These are phyloP conservation scores for Fusarium albosuccineum DNA, from an alignment of 2,329 filamentous ascomycete genomes.

Conservation along the genomic window DNA sequence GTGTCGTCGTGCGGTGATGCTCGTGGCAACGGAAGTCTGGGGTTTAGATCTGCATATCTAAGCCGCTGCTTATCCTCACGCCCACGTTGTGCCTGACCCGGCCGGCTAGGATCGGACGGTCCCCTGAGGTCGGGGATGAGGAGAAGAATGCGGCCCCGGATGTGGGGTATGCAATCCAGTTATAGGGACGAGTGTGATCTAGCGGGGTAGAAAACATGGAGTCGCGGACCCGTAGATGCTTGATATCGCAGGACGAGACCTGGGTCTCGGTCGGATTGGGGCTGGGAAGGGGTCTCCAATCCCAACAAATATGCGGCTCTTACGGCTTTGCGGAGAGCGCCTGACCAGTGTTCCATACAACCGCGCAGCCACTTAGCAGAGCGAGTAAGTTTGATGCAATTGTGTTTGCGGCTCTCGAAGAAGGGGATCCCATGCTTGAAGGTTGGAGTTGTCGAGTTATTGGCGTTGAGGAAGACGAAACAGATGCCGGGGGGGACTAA, in stretches of 20 bases:
- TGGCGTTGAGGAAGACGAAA: constrained; percentile 3
- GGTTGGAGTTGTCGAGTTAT: not conserved
- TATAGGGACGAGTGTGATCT: constrained; percentile 28
- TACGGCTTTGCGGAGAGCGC: constrained; percentile 24
- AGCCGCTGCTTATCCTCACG: constrained; percentile 26
- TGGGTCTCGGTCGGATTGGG: constrained; percentile 11
- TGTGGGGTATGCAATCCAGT: constrained; percentile 36
- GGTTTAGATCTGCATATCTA: constrained; percentile 35
- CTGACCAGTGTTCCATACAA: constrained; percentile 28
- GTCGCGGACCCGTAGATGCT: constrained; percentile 36
- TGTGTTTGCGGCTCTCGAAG: constrained; percentile 15
- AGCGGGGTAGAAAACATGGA: constrained; percentile 37
- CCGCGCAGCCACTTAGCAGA: constrained; percentile 12
- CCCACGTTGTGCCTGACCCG: constrained; percentile 29
- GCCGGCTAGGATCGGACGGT: constrained; percentile 2
- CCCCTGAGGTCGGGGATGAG: constrained; percentile 34
- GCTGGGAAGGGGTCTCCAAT: constrained; percentile 26
- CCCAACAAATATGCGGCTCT: constrained; percentile 42
- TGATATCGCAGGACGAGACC: constrained; percentile 8
- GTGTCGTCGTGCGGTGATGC: constrained; percentile 8
- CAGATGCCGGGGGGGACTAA: not conserved
- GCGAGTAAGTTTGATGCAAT: constrained; percentile 17
- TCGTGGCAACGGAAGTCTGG: constrained; percentile 28
- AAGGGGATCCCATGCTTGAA: constrained; percentile 10
- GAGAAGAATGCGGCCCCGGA: constrained; percentile 39